Base-by-base conservation (phyloP, 306 rosid species). In the Adenanthera pavonina region DNA sequence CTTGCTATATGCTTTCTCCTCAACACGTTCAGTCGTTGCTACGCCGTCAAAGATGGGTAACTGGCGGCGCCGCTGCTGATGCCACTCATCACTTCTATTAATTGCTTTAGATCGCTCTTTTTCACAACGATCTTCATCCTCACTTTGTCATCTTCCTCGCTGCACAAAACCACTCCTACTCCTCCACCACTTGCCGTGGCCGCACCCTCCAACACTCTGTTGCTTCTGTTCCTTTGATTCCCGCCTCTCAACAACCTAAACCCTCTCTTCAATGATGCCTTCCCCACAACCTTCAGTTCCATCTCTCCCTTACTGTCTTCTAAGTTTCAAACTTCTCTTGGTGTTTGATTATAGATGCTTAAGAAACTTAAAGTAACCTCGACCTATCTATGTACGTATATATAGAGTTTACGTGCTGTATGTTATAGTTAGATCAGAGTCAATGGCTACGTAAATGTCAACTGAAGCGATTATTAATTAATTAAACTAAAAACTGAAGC, bases 71-170 rank as follows among this genome's bases (percentile, higher is more conserved):
- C 30, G 30, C 15, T 8, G 3, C 35, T 20, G 8, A 35, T 25
- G 6, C 51, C 78, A 7, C 16, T 77, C 80, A 87, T 79, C 11
- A 61, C 76, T 66, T 87, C 79, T n/a, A 90, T 43, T 17, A 89
- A 44, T 66, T 89, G 83, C 84, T 86, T 79, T 19, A 90, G 49
- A 15, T 90, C 90, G 49, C 89, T 67, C 72, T 73, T 92, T 49
- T 70, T 83, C 47, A 92, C 86, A 15, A 82, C 25, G 51, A 92
- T 84, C 90, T 87, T 92, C 88, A 90, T 72, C 80, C 89, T 85
- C 84, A 90, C 84, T 7, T 75, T 87, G 20, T 91, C 92, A 11
- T 66, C 77, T 74, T 89, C 87, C 69, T 81, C 86, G 6, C 6
- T 74, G 77, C 78, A 80, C 44, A 86, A 74, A 73, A 82, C 82